phyloP scores from a whole-genome alignment of 2,329 filamentous ascomycete species.

The Colletotrichum brevisporum region DNA sequence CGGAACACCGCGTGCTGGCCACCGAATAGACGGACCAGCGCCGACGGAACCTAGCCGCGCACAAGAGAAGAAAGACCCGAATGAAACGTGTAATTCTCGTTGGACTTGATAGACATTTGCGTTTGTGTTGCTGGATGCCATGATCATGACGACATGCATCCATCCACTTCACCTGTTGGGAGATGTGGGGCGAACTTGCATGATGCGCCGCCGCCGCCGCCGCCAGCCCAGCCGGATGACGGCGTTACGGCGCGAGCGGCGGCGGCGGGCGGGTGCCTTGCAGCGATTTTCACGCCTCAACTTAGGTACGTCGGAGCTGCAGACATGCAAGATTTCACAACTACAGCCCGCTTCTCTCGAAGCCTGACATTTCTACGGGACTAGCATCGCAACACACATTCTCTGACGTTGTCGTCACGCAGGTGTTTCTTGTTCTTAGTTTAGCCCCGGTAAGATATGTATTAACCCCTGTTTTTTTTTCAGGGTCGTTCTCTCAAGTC shows the following conservation, averaged over 20 bases:
- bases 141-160: no score
- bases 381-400: no score
- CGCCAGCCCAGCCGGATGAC: background rate
- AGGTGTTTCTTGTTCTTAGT: background rate
- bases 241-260: conserved; percentile 4
- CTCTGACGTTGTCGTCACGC: no score
- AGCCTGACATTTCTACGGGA: no score
- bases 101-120: no score
- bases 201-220: background rate
- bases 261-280: background rate
- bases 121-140: no score
- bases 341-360: no score
- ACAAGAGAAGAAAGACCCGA: conserved; percentile 8
- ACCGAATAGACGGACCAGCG: conserved; percentile 9
- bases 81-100: background rate
- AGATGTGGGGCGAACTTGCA: background rate
- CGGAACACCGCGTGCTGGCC: conserved; percentile 24
- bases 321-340: no score
- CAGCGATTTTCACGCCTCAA: background rate
- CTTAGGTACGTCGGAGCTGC: no score
- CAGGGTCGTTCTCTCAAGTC: conserved; percentile 1
- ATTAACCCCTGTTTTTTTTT: conserved; percentile 6
- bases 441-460: conserved; percentile 1
- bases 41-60: background rate
- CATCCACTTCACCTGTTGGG: no score